Conservation (phyloP, 2,329 filamentous ascomycete species). For the Fusarium haematococcum region DNA sequence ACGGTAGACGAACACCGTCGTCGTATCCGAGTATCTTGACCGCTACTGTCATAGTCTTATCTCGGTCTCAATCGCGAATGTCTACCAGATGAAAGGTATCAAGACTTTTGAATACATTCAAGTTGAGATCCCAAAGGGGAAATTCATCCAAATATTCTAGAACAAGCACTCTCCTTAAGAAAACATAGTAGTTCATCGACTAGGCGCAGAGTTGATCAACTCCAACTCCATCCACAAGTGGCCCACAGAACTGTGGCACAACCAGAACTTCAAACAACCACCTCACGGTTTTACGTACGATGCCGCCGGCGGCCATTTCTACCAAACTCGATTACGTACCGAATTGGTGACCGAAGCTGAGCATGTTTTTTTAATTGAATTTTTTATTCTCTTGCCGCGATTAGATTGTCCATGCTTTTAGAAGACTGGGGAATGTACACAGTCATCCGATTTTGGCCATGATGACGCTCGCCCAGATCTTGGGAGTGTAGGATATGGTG, state of each 20-base stretch:
- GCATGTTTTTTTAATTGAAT: neutral
- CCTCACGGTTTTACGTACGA: slow-evolving; percentile 3
- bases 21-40: neutral
- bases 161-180: neutral
- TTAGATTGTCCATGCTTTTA: neutral
- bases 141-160: neutral
- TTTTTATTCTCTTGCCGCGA: neutral
- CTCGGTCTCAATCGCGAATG: neutral
- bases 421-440: neutral
- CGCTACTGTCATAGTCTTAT: neutral
- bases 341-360: neutral
- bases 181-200: neutral
- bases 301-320: slow-evolving; percentile 1
- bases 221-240: neutral
- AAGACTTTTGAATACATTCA: neutral
- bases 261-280: neutral
- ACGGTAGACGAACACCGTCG: neutral
- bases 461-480: neutral
- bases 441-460: neutral
- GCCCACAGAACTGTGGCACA: neutral
- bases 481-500: neutral
- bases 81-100: neutral
- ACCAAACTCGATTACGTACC: slow-evolving; percentile 1
- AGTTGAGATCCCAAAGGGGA: neutral
- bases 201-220: neutral